phyloP scores from a whole-genome alignment of 2,329 filamentous ascomycete genomes.

The Colletotrichum lupini region DNA sequence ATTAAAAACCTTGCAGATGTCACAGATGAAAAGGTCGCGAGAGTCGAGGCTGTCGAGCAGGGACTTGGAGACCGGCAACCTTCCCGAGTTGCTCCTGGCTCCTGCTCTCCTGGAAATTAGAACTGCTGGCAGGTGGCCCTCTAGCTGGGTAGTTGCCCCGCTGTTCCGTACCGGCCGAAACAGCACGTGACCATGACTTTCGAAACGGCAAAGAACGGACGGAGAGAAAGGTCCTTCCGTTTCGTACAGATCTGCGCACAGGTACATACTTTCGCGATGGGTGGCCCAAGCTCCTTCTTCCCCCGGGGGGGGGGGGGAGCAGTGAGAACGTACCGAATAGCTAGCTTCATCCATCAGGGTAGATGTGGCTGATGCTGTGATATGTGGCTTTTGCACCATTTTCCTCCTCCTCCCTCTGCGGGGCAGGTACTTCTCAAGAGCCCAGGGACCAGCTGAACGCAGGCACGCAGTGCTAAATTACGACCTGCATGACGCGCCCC shows the following conservation, averaged over 20 bases:
- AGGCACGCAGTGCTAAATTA: slow-evolving; percentile 6
- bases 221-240: background rate
- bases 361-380: background rate
- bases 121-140: too few relatives aligned
- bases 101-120: background rate
- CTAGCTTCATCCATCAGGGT: background rate
- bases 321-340: background rate
- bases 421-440: background rate
- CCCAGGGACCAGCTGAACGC: background rate
- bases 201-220: background rate
- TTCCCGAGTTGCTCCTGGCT: background rate
- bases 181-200: background rate
- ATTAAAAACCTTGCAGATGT: background rate
- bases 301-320: too few relatives aligned
- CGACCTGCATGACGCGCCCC: slow-evolving; percentile 10
- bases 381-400: background rate
- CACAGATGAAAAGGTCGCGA: background rate
- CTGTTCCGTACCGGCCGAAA: background rate
- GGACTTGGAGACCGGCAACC: too few relatives aligned
- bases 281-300: slow-evolving; percentile 1
- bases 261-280: background rate
- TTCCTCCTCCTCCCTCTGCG: background rate
- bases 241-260: background rate
- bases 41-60: background rate
- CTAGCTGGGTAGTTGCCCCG: background rate